Evolutionary conservation across 371 early-diverging fungal genomes (phyloP), one percentile per base, ranked within the genome.

Genomic region (Gilbertella persicaria): DNA sequence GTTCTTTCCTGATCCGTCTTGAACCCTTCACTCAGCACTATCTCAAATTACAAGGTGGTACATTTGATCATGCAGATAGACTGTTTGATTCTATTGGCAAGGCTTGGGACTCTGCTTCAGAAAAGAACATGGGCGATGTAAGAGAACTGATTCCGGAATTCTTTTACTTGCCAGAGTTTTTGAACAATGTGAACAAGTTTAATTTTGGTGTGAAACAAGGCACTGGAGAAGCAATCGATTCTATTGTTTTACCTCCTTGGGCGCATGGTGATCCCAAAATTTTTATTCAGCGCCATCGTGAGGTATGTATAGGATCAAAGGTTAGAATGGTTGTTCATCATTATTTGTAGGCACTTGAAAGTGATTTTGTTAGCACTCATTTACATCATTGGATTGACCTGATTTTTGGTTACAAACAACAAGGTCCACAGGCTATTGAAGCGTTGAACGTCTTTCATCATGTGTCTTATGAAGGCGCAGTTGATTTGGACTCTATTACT

Each of bases 381-480:
- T 60, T 95, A 37, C 90, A 95, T 70, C 82, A 89, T 51, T 95
- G 96, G 96, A 85, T 95, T 39, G 95, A 95, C 62, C 70, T 94
- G 24, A 85, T 94, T 21, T 95, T 94, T 79, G 96, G 96, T 3
- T 90, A 74, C 69, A 92, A 93, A 61, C 95, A 94, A 57, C 87
- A 84, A 54, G 96, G 96, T 0, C 79, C 79, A 23, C 83, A 83
- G 8, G 92, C 95, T 9, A 82, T 88, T 37, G 85, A 91, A 42
- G 84, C 94, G 1, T 66, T 91, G 64, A 97, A 97, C 54, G 93
- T 94, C 0, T 93, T 94, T 59, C 90, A 92, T 64, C 90, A 93
- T 62, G 75, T 92, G 26, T 91, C 96, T 0, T 97, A 97, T 59
- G 95, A 95, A 54, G 94, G 93, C 1, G 93, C 93, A 8, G 92